Evolutionary conservation across 371 early-diverging fungal genomes (phyloP).

Genomic region (Amoeboaphelidium occidentale): DNA sequence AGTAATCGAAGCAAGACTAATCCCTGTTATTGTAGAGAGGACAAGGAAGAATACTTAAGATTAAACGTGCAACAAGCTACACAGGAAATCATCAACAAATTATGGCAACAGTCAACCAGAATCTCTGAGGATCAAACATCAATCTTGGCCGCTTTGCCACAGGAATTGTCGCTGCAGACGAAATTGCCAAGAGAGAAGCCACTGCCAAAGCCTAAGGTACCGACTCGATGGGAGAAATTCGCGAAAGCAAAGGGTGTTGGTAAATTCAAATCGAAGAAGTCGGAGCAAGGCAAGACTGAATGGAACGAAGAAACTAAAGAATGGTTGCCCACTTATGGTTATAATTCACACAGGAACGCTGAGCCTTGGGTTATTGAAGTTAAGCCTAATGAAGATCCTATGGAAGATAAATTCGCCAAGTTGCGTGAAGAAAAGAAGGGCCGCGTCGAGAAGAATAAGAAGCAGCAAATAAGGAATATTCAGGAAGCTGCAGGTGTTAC

Average conservation of each 20-base stretch:
- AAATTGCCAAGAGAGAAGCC: conserved; percentile 73
- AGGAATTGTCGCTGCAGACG: too few species aligned
- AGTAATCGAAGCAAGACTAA: too few species aligned
- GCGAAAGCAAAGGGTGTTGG: conserved; percentile 92
- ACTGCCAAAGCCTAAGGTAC: conserved; percentile 56
- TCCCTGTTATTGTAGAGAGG: too few species aligned
- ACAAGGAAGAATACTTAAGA: too few species aligned
- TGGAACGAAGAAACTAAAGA: conserved; percentile 69
- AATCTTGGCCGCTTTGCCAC: too few species aligned
- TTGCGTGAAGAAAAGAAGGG: conserved; percentile 54
- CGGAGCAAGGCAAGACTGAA: too few species aligned
- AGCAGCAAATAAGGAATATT: conserved; percentile 51
- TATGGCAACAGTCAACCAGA: too few species aligned
- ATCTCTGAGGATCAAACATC: too few species aligned
- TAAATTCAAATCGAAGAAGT: conserved; percentile 49
- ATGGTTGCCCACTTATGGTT: conserved; percentile 78
- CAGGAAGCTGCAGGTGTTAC: conserved; percentile 37
- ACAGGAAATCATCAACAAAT: too few species aligned
- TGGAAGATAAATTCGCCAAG: conserved; percentile 58
- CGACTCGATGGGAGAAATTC: conserved; percentile 98
- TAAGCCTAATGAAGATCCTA: conserved; percentile 31
- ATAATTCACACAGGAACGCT: conserved; percentile 40
- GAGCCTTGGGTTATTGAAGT: conserved; percentile 79
- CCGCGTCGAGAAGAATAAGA: conserved; percentile 58
- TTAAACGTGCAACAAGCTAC: too few species aligned